phyloP scores from a whole-genome alignment of 768 basidiomycete species.

The Podaxis sp. region DNA sequence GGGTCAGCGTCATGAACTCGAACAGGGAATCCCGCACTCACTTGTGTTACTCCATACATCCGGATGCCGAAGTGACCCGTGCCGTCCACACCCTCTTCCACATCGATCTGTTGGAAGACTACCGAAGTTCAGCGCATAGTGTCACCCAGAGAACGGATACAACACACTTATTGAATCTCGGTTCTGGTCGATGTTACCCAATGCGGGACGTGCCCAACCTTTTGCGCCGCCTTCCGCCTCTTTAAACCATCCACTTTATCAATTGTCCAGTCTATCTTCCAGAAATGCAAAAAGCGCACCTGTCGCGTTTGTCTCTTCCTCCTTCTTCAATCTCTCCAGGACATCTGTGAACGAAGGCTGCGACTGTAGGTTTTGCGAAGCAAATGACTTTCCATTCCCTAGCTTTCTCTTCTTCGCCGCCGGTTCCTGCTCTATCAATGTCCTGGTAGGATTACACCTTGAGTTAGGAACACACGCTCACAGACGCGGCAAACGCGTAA shows the following conservation, averaged over 20 bases:
- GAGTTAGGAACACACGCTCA: conserved; percentile 5
- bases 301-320: conserved; percentile 33
- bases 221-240: conserved; percentile 77
- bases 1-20: background rate
- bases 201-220: conserved; percentile 62
- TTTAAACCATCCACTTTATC: conserved; percentile 18
- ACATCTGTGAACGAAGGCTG: conserved; percentile 55
- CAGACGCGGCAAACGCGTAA: conserved; percentile 18
- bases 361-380: conserved; percentile 30
- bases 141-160: background rate
- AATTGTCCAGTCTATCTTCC: background rate
- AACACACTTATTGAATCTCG: conserved; percentile 64
- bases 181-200: conserved; percentile 51
- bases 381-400: conserved; percentile 32
- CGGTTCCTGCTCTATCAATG: conserved; percentile 28
- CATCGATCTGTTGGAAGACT: conserved; percentile 97
- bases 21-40: conserved; percentile 21
- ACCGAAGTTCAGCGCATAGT: background rate
- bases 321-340: conserved; percentile 55
- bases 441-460: conserved; percentile 15
- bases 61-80: conserved; percentile 31
- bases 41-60: conserved; percentile 92
- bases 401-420: conserved; percentile 54
- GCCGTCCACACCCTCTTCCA: conserved; percentile 46
- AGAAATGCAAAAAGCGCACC: conserved; percentile 29